These are phyloP conservation scores for Trichosporon sp. DNA, from an alignment of 1,284 basidiomycete species.

Conservation along the genomic window DNA sequence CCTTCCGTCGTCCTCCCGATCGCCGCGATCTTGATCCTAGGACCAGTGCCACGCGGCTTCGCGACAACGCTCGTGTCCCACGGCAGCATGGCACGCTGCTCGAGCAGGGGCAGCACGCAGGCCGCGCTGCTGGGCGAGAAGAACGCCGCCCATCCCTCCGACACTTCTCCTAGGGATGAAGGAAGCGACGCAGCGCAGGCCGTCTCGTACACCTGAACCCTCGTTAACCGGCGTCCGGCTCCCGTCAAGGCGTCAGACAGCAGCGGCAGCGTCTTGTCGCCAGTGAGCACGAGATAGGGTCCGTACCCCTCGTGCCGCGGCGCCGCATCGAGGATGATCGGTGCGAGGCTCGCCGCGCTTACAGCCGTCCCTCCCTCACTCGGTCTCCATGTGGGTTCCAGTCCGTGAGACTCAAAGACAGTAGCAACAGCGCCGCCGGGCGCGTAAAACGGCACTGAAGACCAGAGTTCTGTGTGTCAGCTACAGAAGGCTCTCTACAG, in stretches of 20 bases:
- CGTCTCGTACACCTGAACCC: slow-evolving; percentile 30
- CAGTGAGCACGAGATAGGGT: slow-evolving; percentile 36
- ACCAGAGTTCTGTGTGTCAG: slow-evolving; percentile 11
- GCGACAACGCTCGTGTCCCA: not conserved
- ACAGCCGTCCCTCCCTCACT: not conserved
- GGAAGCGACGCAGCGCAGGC: slow-evolving; percentile 17
- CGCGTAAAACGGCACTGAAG: slow-evolving; percentile 7
- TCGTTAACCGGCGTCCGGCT: slow-evolving; percentile 19
- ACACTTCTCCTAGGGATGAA: slow-evolving; percentile 60
- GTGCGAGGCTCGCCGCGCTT: slow-evolving; percentile 18
- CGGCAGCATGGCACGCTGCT: not conserved
- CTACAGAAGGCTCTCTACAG: not conserved
- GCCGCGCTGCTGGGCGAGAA: slow-evolving; percentile 44
- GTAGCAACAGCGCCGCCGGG: slow-evolving; percentile 12
- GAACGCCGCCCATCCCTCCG: slow-evolving; percentile 56
- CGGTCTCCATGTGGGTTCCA: not conserved
- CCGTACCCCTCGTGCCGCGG: slow-evolving; percentile 17
- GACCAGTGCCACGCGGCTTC: not conserved
- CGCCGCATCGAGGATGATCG: slow-evolving; percentile 21
- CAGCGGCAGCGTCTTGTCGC: slow-evolving; percentile 39
- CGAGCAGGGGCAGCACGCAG: slow-evolving; percentile 28
- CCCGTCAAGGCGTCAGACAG: slow-evolving; percentile 24
- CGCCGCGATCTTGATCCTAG: slow-evolving; percentile 25
- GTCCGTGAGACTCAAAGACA: not conserved
- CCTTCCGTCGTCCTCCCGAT: slow-evolving; percentile 44